phyloP scores from a whole-genome alignment of 1,284 basidiomycete genomes.

The Coriolopsis trogii region DNA sequence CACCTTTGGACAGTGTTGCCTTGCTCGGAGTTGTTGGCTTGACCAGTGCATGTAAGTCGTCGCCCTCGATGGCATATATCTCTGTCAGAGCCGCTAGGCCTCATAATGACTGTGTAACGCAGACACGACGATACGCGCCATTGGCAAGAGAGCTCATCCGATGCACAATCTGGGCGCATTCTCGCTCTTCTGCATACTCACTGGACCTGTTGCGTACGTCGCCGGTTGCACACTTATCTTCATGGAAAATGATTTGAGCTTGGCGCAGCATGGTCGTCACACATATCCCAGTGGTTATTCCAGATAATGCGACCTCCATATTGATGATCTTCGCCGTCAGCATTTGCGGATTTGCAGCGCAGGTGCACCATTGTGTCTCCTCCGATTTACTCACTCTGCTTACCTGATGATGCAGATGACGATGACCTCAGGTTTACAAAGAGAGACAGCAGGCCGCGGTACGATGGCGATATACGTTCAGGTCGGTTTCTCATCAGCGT shows the following conservation, averaged over 20 bases:
- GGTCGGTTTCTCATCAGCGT: no score
- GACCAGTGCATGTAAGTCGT: conserved; percentile 57
- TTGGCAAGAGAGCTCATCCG: conserved; percentile 73
- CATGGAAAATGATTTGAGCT: not conserved
- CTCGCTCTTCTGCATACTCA: conserved; percentile 60
- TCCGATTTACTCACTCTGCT: not conserved
- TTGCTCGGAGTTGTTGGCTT: conserved; percentile 62
- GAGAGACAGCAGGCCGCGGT: conserved; percentile 63
- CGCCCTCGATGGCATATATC: not conserved
- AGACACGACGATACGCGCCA: conserved; percentile 70
- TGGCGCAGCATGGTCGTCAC: conserved; percentile 45
- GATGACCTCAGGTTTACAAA: conserved; percentile 63
- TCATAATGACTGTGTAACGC: no score
- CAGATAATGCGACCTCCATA: conserved; percentile 46
- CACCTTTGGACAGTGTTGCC: conserved; percentile 42
- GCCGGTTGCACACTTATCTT: not conserved
- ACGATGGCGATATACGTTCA: conserved; percentile 64
- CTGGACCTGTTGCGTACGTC: conserved; percentile 50
- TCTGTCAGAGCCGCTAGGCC: no score
- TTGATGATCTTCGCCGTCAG: conserved; percentile 48
- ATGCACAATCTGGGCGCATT: conserved; percentile 73
- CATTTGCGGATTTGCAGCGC: conserved; percentile 60
- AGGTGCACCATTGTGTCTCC: conserved; percentile 36
- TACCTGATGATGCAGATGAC: conserved; percentile 39
- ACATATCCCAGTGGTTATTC: conserved; percentile 46